Conservation (phyloP, 768 basidiomycete species). For the Collybiopsis confluens region DNA sequence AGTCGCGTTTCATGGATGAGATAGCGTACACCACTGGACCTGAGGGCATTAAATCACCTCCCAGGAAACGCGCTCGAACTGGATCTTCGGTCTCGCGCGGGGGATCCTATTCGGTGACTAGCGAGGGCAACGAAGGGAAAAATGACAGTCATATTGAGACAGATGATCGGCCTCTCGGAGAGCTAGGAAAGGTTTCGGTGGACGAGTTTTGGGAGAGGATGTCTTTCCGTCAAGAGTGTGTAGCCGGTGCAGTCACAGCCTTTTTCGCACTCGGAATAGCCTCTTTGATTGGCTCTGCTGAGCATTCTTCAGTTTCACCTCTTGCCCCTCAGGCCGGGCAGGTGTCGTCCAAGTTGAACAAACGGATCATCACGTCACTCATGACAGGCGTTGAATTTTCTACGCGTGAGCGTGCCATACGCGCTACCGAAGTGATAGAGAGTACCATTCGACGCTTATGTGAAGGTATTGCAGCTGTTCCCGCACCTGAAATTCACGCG, state of each 20-base stretch:
- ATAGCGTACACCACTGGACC: constrained; percentile 69
- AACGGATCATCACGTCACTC: constrained; percentile 66
- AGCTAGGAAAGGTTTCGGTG: constrained; percentile 52
- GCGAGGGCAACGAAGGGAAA: constrained; percentile 22
- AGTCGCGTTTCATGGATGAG: constrained; percentile 90
- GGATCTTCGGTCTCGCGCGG: constrained; percentile 21
- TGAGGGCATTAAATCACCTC: constrained; percentile 55
- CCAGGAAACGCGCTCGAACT: constrained; percentile 52
- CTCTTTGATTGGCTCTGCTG: constrained; percentile 9
- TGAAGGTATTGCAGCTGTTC: constrained; percentile 47
- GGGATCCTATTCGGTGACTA: constrained; percentile 13
- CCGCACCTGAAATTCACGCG: constrained; percentile 9
- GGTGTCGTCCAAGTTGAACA: constrained; percentile 62
- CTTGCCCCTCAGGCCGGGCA: constrained; percentile 54
- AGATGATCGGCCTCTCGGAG: constrained; percentile 42
- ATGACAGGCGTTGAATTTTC: constrained; percentile 78
- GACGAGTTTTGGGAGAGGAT: constrained; percentile 98
- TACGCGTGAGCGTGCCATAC: constrained; percentile 54
- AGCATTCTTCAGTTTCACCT: constrained; percentile 30
- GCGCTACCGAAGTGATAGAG: constrained; percentile 71
- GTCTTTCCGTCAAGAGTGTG: constrained; percentile 94
- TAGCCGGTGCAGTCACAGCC: constrained; percentile 84
- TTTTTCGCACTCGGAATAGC: constrained; percentile 75
- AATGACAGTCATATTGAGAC: constrained; percentile 16
- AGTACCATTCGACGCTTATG: constrained; percentile 66